These are phyloP conservation scores for Rhynchospora tenuis DNA, from an alignment of 176 grass and related monocot genomes.

Conservation along the genomic window DNA sequence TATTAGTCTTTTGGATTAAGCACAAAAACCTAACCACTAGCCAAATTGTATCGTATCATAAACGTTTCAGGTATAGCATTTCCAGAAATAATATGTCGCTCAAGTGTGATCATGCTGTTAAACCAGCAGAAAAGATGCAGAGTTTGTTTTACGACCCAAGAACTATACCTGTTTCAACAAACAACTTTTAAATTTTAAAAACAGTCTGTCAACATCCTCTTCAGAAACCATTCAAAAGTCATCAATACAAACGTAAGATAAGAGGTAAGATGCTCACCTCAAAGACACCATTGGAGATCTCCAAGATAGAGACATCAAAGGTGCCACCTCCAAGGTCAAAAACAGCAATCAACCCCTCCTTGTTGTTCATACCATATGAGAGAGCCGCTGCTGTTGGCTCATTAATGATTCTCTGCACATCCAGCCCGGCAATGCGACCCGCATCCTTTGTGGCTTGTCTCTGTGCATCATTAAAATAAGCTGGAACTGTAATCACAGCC, in stretches of 20 bases:
- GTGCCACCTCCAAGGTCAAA: slow-evolving; percentile 80
- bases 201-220: not conserved
- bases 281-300: slow-evolving; percentile 80
- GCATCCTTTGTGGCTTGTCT: slow-evolving; percentile 76
- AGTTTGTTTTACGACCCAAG: not conserved
- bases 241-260: not conserved
- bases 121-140: not conserved
- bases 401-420: slow-evolving; percentile 75
- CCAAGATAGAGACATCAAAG: slow-evolving; percentile 76
- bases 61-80: not conserved
- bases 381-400: slow-evolving; percentile 67
- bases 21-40: too few relatives aligned
- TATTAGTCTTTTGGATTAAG: not conserved
- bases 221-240: not conserved
- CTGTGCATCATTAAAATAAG: slow-evolving; percentile 69
- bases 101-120: too few relatives aligned
- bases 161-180: not conserved
- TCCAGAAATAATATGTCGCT: not conserved
- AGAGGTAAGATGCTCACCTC: slow-evolving; percentile 32
- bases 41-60: not conserved
- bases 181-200: not conserved
- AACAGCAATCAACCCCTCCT: slow-evolving; percentile 66
- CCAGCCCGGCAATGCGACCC: slow-evolving; percentile 52
- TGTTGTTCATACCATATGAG: slow-evolving; percentile 70
- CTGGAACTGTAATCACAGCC: slow-evolving; percentile 69